A percentile compares a stretch with the other conserved stretches of the same genome.
phyloP scores from a whole-genome alignment of 2,329 filamentous ascomycete species.

The Fusarium sp. region DNA sequence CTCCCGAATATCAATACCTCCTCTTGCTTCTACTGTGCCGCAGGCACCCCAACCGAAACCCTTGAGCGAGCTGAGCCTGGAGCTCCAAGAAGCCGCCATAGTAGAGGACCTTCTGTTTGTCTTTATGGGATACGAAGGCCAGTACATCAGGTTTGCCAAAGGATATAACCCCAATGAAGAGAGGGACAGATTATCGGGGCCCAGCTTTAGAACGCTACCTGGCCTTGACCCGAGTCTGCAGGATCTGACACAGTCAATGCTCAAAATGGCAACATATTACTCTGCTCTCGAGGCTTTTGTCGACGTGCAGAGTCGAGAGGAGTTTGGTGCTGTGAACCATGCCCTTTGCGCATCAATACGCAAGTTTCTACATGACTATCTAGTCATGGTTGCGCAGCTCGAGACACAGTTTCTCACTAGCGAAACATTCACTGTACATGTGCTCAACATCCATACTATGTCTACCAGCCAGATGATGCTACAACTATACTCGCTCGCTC shows the following conservation, averaged over 20 bases:
- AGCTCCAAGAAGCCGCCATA: constrained; percentile 87
- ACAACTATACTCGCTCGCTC: constrained; percentile 88
- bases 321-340: constrained; percentile 95
- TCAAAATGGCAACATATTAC: constrained; percentile 95
- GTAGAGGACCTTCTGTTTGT: constrained; percentile 93
- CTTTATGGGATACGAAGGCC: constrained; percentile 99
- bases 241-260: constrained; percentile 88
- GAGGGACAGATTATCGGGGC: constrained; percentile 87
- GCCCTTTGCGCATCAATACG: constrained; percentile 95
- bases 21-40: constrained; percentile 81
- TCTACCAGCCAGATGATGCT: constrained; percentile 91
- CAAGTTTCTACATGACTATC: constrained; percentile 91
- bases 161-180: constrained; percentile 87
- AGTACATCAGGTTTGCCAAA: constrained; percentile 90
- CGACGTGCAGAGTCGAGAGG: constrained; percentile 91
- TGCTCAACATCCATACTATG: constrained; percentile 91
- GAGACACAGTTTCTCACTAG: constrained; percentile 94
- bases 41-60: constrained; percentile 77
- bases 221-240: constrained; percentile 92
- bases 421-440: constrained; percentile 89
- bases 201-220: constrained; percentile 80
- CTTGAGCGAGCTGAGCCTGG: constrained; percentile 78
- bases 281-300: constrained; percentile 92
- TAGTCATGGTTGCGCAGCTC: constrained; percentile 91
- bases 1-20: constrained; percentile 71